Evolutionary conservation across 441 rosid species (phyloP).

Genomic region (Pelargonium citronellum): DNA sequence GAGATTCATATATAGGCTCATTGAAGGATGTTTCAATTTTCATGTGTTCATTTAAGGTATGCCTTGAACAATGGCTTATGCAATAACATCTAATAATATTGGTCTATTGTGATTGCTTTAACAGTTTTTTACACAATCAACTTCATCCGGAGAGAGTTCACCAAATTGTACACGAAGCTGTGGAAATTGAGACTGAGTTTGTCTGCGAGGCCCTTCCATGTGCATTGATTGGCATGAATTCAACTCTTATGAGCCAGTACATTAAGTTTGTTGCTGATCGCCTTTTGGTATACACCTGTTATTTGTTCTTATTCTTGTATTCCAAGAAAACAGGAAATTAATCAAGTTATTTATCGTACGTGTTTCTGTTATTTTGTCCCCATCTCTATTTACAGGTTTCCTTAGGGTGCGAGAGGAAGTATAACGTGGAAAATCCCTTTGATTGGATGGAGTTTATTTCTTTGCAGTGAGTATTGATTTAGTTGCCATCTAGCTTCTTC

Average conservation of each 20-base stretch:
- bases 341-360: not conserved
- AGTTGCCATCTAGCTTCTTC: not conserved
- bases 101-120: conserved; percentile 14
- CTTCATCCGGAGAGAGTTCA: conserved; percentile 55
- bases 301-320: not conserved
- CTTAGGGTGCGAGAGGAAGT: conserved; percentile 54
- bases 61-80: not conserved
- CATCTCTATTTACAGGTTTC: conserved; percentile 43
- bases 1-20: not conserved
- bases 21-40: not conserved
- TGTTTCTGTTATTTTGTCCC: not conserved
- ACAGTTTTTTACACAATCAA: conserved; percentile 59
- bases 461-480: conserved; percentile 53
- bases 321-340: not conserved
- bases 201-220: conserved; percentile 85
- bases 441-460: conserved; percentile 98
- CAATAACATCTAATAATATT: not conserved
- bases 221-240: conserved; percentile 78
- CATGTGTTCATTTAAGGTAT: not conserved
- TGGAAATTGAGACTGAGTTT: conserved; percentile 78
- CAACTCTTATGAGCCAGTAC: conserved; percentile 82
- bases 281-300: conserved; percentile 47
- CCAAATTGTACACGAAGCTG: conserved; percentile 64
- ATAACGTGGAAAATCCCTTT: conserved; percentile 68
- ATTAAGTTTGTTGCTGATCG: conserved; percentile 82